A percentile compares a stretch with the other conserved stretches of the same genome.
These are phyloP conservation scores for Globisporangium polare DNA, from an alignment of 352 stramenopile genomes.

Conservation along the genomic window DNA sequence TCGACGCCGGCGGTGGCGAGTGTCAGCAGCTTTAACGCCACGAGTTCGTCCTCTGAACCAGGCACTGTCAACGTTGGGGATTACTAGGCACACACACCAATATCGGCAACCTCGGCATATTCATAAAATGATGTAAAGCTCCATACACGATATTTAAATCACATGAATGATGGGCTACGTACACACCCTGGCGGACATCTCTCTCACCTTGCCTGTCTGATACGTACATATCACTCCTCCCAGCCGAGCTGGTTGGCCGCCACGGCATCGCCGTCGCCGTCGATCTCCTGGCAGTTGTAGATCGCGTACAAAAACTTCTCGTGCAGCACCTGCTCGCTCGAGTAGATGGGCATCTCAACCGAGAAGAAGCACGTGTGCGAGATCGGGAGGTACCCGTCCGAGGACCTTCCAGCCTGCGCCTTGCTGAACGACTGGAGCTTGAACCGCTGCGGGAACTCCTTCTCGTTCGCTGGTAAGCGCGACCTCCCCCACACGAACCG, in stretches of 20 bases:
- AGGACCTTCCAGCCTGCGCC: constrained; percentile 24
- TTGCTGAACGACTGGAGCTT: constrained; percentile 90
- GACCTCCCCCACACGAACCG: constrained; percentile 92
- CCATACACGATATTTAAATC: background rate
- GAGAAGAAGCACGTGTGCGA: constrained; percentile 99
- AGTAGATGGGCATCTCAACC: constrained; percentile 94
- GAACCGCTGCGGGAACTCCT: constrained; percentile 89
- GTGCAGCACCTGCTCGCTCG: constrained; percentile 60
- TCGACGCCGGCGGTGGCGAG: background rate
- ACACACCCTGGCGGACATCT: background rate
- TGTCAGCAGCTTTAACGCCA: background rate
- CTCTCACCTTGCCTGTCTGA: no score
- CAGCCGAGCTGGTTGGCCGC: constrained; percentile 75
- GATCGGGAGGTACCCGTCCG: constrained; percentile 92
- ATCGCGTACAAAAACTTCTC: constrained; percentile 90
- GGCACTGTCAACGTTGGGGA: constrained; percentile 16
- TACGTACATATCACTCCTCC: constrained; percentile 42
- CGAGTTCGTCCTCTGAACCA: background rate
- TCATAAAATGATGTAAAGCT: background rate
- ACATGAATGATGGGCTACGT: background rate
- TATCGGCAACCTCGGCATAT: background rate
- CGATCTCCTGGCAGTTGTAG: constrained; percentile 93
- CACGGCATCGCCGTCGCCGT: constrained; percentile 82
- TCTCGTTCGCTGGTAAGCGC: constrained; percentile 71
- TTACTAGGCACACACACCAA: constrained; percentile 5